A percentile compares a stretch with the other conserved stretches of the same genome.
phyloP scores from a whole-genome alignment of 1,284 basidiomycete species.

The Pholiota adiposa region DNA sequence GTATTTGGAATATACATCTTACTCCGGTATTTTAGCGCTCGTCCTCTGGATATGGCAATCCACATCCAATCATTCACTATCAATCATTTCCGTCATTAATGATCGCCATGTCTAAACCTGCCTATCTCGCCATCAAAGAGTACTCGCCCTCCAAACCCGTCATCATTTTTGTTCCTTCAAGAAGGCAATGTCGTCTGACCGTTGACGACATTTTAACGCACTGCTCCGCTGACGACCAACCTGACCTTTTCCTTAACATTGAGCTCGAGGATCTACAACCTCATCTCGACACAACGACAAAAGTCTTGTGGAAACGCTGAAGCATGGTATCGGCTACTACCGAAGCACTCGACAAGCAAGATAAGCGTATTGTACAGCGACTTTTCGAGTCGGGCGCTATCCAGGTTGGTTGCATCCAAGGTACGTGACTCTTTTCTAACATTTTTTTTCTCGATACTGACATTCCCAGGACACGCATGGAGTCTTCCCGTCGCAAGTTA shows the following conservation, averaged over 20 bases:
- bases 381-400: conserved; percentile 95
- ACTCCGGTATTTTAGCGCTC: conserved; percentile 58
- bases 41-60: conserved; percentile 96
- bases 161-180: conserved; percentile 91
- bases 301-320: conserved; percentile 81
- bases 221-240: conserved; percentile 86
- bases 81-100: conserved; percentile 97
- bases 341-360: conserved; percentile 89
- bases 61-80: conserved; percentile 96
- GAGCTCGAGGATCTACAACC: conserved; percentile 84
- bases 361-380: conserved; percentile 93
- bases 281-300: conserved; percentile 85
- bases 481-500: conserved; percentile 91
- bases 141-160: conserved; percentile 88
- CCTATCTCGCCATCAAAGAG: conserved; percentile 93
- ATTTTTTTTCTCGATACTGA: not conserved
- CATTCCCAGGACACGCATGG: conserved; percentile 85
- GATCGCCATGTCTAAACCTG: conserved; percentile 99
- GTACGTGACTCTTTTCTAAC: conserved; percentile 41
- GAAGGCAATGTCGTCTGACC: conserved; percentile 92
- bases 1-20: not conserved
- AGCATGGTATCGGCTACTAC: conserved; percentile 93
- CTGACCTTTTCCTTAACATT: conserved; percentile 90
- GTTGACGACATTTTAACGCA: conserved; percentile 93
- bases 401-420: conserved; percentile 92